Conservation (phyloP, 306 rosid genomes). For the Vigna hirtella region DNA sequence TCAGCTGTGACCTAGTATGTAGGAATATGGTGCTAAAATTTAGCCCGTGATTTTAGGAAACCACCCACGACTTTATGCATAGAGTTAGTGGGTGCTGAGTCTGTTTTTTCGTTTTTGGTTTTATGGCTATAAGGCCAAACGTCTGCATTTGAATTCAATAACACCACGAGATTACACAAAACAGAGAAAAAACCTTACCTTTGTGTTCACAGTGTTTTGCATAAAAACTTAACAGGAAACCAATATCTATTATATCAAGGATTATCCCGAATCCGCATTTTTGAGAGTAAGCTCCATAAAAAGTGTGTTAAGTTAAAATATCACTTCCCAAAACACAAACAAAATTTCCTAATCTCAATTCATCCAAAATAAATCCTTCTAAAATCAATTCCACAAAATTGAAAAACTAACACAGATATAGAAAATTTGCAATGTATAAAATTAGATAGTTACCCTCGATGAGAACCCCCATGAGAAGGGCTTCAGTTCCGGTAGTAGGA, state of each 20-base stretch:
- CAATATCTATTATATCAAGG: slow-evolving; percentile 22
- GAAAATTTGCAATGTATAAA: neutral
- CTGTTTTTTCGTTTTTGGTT: too few relatives aligned
- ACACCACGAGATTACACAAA: too few relatives aligned
- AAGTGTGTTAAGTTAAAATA: neutral
- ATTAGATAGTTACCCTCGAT: slow-evolving; percentile 61
- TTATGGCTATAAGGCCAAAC: too few relatives aligned
- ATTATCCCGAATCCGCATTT: neutral
- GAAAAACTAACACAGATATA: neutral
- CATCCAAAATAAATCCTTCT: slow-evolving; percentile 7
- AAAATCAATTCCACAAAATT: neutral
- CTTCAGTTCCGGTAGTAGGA: slow-evolving; percentile 70
- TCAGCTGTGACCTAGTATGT: too few relatives aligned
- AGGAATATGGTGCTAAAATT: too few relatives aligned
- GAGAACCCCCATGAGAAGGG: slow-evolving; percentile 82
- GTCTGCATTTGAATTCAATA: too few relatives aligned
- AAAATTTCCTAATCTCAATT: neutral
- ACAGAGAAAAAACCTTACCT: too few relatives aligned
- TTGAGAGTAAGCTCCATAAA: slow-evolving; percentile 1
- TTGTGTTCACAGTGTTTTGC: neutral
- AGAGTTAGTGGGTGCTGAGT: too few relatives aligned
- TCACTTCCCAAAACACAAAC: neutral
- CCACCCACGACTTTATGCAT: too few relatives aligned
- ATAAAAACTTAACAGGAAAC: slow-evolving; percentile 13
- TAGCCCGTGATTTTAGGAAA: too few relatives aligned